Percentiles rank a stretch among this genome's conserved stretches.
Conservation (phyloP, 768 basidiomycete species). For the Suillus decipiens region DNA sequence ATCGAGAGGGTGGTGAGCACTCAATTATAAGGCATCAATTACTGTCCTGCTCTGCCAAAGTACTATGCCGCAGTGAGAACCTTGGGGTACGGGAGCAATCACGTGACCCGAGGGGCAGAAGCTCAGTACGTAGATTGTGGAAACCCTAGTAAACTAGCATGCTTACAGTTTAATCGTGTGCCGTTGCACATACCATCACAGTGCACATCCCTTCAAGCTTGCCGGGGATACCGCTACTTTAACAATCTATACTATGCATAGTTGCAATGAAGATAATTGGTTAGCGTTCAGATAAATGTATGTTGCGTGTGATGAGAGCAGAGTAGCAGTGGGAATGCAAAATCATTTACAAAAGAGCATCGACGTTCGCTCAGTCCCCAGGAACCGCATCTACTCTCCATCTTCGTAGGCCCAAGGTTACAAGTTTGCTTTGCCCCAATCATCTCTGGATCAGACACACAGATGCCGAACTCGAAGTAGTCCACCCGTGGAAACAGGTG, state of each 20-base stretch:
- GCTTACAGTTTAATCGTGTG: no score
- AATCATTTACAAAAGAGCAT: slow-evolving; percentile 1
- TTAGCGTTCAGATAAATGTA: slow-evolving; percentile 27
- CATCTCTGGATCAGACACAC: slow-evolving; percentile 21
- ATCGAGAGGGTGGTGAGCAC: background rate
- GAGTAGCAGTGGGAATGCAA: slow-evolving; percentile 1
- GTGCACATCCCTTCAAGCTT: background rate
- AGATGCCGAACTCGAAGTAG: slow-evolving; percentile 21
- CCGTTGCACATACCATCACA: no score
- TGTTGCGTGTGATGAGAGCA: background rate
- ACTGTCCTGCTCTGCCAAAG: background rate
- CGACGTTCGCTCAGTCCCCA: slow-evolving; percentile 2
- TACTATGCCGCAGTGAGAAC: background rate
- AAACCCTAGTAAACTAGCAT: no score
- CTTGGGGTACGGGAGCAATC: background rate
- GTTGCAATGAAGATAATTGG: slow-evolving; percentile 27
- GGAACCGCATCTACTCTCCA: slow-evolving; percentile 13
- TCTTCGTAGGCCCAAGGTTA: slow-evolving; percentile 39
- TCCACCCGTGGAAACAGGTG: slow-evolving; percentile 25
- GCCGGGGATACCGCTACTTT: slow-evolving; percentile 27
- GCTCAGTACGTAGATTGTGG: no score
- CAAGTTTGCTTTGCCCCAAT: slow-evolving; percentile 55
- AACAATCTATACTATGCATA: slow-evolving; percentile 35
- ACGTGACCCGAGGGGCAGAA: no score
- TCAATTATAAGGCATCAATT: background rate